Base-by-base conservation (phyloP, 2,329 filamentous ascomycete species). In the Aspergillus ochraceoroseus region DNA sequence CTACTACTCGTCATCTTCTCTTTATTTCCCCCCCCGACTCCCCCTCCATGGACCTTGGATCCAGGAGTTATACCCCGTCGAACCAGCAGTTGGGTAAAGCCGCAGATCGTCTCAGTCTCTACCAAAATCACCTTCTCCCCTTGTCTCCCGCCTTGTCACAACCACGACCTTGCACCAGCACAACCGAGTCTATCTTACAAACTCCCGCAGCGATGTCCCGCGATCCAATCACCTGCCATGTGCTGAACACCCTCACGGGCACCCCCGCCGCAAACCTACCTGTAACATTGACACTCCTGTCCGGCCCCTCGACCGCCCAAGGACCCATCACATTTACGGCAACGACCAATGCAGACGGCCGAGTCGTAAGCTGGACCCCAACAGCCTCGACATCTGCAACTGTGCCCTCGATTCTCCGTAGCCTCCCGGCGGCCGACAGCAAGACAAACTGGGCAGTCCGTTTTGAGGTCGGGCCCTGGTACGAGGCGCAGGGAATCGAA, bases 231-330 rank as follows among this genome's bases (percentile, higher is more conserved):
- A 73, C 70, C 46, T 72, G 70, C 44, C 70, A 73, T 48, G 66
- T 70, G 39, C 68, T 77, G 33, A 72, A 75, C 52, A 71, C 67
- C 22, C 53, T 70, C 35, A 67, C 67, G 32, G 66, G 68, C 32
- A 68, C 66, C 7, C 65, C 69, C 7, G 66, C 64, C 13, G 62
- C 66, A 1, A 57, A 66, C 15, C 62, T 77, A 13, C 67, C 70
- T 19, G 74, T 75, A 50, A 68, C 66, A 0, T 64, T 74, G 22
- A 70, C 68, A 2, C 66, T 77, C 35, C 67, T 95, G 53, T 65
- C 69, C 46, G 12, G 32, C 8, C 28, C 52, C 30, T 53, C 46
- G 33, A 43, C 64, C 54, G 34, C 44, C 43, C 43, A 50, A 23
- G 17, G 18, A 27, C 48, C 52, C 12, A 37, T 55, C 38, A 58